A percentile compares a stretch with the other conserved stretches of the same genome.
phyloP scores from a whole-genome alignment of 192 early-diverging fungal genomes.

The Dissophora ornata region DNA sequence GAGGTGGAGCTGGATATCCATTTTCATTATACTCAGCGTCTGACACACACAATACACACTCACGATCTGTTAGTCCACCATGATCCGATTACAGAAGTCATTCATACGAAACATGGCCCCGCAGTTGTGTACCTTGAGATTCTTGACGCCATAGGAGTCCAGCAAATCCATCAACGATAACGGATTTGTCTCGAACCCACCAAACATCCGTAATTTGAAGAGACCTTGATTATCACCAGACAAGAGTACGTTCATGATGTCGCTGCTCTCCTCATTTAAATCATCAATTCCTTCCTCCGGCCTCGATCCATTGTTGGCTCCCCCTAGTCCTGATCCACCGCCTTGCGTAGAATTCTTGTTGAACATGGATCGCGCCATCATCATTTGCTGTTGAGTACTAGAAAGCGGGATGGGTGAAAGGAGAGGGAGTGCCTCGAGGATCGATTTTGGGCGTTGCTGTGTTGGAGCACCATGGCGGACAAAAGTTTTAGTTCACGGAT shows the following conservation, averaged over 20 bases:
- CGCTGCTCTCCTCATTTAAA: slow-evolving; percentile 27
- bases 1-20: slow-evolving; percentile 18
- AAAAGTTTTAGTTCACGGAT: background rate
- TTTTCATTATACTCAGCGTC: slow-evolving; percentile 13
- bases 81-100: no score
- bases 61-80: background rate
- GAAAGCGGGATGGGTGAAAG: slow-evolving; percentile 31
- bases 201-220: slow-evolving; percentile 27
- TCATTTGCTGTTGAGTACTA: slow-evolving; percentile 22
- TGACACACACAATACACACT: background rate
- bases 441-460: slow-evolving; percentile 29
- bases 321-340: background rate
- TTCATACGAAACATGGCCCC: background rate
- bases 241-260: slow-evolving; percentile 37
- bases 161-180: slow-evolving; percentile 17
- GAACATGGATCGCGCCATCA: slow-evolving; percentile 30
- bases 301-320: background rate
- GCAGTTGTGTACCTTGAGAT: background rate
- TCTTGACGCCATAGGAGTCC: background rate
- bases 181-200: slow-evolving; percentile 24
- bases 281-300: slow-evolving; percentile 9
- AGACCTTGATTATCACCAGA: slow-evolving; percentile 5
- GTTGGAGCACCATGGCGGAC: background rate
- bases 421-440: slow-evolving; percentile 18
- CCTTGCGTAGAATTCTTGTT: background rate